Percentiles rank a stretch among this genome's conserved stretches.
Conservation (phyloP, 495 filamentous ascomycete species). For the Stereocaulon alpinum region DNA sequence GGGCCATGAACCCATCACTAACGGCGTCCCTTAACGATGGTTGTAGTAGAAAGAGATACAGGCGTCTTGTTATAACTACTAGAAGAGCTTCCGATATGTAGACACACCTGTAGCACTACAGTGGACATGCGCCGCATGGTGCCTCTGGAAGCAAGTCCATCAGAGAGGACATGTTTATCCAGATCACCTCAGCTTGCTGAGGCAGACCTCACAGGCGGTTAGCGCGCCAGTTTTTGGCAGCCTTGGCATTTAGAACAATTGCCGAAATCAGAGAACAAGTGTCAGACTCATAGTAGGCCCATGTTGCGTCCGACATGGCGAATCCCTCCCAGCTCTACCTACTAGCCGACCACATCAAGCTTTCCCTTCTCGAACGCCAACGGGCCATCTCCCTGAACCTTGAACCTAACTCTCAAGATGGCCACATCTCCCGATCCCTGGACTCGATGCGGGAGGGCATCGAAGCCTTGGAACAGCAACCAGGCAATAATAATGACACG, state of each 20-base stretch:
- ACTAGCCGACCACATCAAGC: conserved; percentile 45
- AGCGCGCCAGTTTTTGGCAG: too few species aligned
- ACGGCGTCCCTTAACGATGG: too few species aligned
- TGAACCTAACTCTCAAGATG: conserved; percentile 74
- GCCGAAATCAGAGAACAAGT: not conserved
- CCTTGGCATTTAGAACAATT: not conserved
- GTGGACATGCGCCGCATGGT: too few species aligned
- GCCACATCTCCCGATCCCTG: conserved; percentile 79
- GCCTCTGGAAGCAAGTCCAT: too few species aligned
- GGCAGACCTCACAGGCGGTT: too few species aligned
- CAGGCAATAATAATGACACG: conserved; percentile 50
- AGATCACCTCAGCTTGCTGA: too few species aligned
- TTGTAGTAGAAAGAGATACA: too few species aligned
- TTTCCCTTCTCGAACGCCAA: conserved; percentile 67
- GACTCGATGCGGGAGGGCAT: conserved; percentile 79
- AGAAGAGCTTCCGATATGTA: too few species aligned
- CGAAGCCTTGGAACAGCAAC: conserved; percentile 54
- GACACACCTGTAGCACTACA: too few species aligned
- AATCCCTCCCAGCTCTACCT: conserved; percentile 46
- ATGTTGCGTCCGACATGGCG: conserved; percentile 37
- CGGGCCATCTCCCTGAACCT: conserved; percentile 81
- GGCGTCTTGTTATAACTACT: too few species aligned
- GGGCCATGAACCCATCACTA: too few species aligned
- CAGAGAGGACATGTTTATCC: too few species aligned
- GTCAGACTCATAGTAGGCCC: not conserved